phyloP scores from a whole-genome alignment of 306 rosid genomes.

The Sechiopsis laciniata region DNA sequence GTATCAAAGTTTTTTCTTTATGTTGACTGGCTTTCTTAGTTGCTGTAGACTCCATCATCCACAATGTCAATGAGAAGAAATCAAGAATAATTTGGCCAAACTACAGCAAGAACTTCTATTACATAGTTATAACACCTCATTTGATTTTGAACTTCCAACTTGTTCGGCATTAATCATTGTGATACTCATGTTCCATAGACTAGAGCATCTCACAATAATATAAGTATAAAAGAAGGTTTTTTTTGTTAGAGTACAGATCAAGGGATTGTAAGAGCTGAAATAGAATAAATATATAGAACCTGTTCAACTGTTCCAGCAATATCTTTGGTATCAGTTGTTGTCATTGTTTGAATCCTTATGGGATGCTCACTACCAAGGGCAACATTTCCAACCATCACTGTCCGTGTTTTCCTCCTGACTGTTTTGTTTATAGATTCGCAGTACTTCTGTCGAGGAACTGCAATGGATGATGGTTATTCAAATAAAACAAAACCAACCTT shows the following conservation, averaged over 20 bases:
- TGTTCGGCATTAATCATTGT: neutral
- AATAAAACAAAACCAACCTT: constrained; percentile 6
- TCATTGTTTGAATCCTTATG: constrained; percentile 97
- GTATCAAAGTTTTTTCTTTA: neutral
- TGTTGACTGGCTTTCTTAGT: neutral
- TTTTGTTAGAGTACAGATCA: neutral
- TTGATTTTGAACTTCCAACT: neutral
- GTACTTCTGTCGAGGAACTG: constrained; percentile 92
- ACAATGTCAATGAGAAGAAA: neutral
- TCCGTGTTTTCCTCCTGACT: constrained; percentile 81
- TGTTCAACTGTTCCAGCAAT: constrained; percentile 87
- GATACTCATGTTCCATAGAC: neutral
- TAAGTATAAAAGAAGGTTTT: neutral
- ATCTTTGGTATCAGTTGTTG: constrained; percentile 91
- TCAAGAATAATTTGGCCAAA: constrained; percentile 7
- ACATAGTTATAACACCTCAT: neutral
- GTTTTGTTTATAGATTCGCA: constrained; percentile 76
- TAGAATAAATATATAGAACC: constrained; percentile 40
- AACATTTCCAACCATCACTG: constrained; percentile 91
- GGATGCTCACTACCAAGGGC: constrained; percentile 91
- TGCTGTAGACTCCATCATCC: neutral
- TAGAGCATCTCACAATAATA: constrained; percentile 3
- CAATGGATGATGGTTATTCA: constrained; percentile 28
- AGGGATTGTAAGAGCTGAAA: constrained; percentile 2
- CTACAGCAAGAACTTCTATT: constrained; percentile 1